Conservation (phyloP, 805 yeast genomes). For the Metschnikowia chrysomelidarum region DNA sequence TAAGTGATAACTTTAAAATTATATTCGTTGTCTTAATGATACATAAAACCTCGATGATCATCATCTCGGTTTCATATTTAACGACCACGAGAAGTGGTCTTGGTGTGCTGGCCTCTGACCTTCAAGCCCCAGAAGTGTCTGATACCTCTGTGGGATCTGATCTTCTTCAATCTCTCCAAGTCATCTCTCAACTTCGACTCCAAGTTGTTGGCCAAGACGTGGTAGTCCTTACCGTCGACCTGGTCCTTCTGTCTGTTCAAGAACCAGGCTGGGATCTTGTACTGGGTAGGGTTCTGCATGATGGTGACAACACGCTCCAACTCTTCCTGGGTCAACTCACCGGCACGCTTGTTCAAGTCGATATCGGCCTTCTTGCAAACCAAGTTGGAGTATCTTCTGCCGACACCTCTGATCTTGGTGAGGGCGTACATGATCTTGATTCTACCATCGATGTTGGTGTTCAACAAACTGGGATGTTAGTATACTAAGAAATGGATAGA, state of each 20-base stretch:
- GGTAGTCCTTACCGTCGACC: constrained; percentile 98
- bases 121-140: constrained; percentile 99
- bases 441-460: constrained; percentile 99
- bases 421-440: constrained; percentile 99
- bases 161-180: constrained; percentile 99
- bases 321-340: constrained; percentile 99
- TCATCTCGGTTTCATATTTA: too few species aligned
- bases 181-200: constrained; percentile 99
- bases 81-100: constrained; percentile 97
- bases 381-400: constrained; percentile 99
- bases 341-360: constrained; percentile 97
- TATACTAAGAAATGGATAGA: constrained; percentile 4
- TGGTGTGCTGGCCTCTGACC: constrained; percentile 99
- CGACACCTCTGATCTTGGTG: constrained; percentile 99
- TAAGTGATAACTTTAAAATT: too few species aligned
- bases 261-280: constrained; percentile 99
- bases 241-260: constrained; percentile 94
- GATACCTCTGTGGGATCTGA: constrained; percentile 99
- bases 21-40: constrained; percentile 6
- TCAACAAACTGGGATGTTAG: constrained; percentile 73
- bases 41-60: constrained; percentile 1
- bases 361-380: constrained; percentile 99
- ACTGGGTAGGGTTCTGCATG: constrained; percentile 99
- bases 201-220: constrained; percentile 97
- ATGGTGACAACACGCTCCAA: constrained; percentile 99